Conservation (phyloP, 2,329 filamentous ascomycete genomes). For the Apiospora sp. region DNA sequence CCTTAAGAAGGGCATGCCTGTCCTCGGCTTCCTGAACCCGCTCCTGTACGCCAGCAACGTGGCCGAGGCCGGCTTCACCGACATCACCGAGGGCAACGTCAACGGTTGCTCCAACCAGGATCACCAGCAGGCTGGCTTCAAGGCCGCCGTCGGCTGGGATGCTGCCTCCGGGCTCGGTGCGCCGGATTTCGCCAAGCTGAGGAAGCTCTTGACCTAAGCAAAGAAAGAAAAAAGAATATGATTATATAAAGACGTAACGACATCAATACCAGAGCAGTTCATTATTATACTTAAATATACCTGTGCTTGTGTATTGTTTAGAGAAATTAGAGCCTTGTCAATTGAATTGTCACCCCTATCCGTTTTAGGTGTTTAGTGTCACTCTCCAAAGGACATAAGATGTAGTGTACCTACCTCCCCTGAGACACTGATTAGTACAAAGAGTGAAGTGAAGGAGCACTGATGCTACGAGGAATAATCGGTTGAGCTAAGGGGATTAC, state of each 20-base stretch:
- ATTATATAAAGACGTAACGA: neutral
- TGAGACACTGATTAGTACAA: no score
- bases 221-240: neutral
- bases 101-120: conserved; percentile 48
- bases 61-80: conserved; percentile 45
- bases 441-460: no score
- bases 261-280: neutral
- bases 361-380: no score
- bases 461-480: no score
- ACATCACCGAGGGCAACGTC: conserved; percentile 52
- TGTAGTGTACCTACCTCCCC: no score
- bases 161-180: conserved; percentile 59
- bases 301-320: no score
- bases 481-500: no score
- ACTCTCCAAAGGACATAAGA: no score
- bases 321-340: fast-evolving
- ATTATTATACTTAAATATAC: neutral
- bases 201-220: conserved; percentile 1
- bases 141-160: conserved; percentile 54
- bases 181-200: conserved; percentile 45
- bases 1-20: conserved; percentile 55
- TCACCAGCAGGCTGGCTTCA: conserved; percentile 50
- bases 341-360: neutral
- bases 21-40: conserved; percentile 63
- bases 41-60: conserved; percentile 52